A percentile compares a stretch with the other conserved stretches of the same genome.
phyloP scores from a whole-genome alignment of 2,329 filamentous ascomycete species.

The Didymella exigua region DNA sequence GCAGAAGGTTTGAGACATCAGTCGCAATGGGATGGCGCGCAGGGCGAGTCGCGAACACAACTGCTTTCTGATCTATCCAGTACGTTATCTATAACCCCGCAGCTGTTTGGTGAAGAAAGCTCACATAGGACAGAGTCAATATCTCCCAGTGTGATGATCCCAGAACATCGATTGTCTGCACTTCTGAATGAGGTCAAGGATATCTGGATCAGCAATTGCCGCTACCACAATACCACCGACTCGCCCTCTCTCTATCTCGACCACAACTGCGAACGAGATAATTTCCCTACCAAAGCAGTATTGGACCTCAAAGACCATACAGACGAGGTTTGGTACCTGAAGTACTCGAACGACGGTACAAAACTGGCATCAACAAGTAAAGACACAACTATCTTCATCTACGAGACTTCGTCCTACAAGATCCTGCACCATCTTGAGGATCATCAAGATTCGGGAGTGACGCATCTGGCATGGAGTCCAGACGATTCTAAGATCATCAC shows the following conservation, averaged over 20 bases:
- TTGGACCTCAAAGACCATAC: slow-evolving; percentile 73
- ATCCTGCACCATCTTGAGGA: slow-evolving; percentile 67
- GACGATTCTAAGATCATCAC: slow-evolving; percentile 86
- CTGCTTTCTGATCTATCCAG: slow-evolving; percentile 84
- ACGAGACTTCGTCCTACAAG: slow-evolving; percentile 74
- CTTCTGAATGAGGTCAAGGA: slow-evolving; percentile 84
- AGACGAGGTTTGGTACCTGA: slow-evolving; percentile 89
- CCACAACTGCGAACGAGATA: slow-evolving; percentile 77
- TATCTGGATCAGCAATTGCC: slow-evolving; percentile 79
- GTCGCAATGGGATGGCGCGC: slow-evolving; percentile 84
- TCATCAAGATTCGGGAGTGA: slow-evolving; percentile 73
- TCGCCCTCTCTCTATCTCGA: slow-evolving; percentile 88
- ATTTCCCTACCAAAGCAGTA: slow-evolving; percentile 77
- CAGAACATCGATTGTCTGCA: slow-evolving; percentile 82
- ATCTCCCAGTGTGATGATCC: slow-evolving; percentile 95
- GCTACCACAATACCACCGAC: slow-evolving; percentile 82
- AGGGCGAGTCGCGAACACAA: slow-evolving; percentile 72
- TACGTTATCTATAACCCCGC: slow-evolving; percentile 52
- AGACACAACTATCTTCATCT: slow-evolving; percentile 77
- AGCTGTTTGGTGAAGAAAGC: not conserved
- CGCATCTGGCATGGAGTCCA: slow-evolving; percentile 88
- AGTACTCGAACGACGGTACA: slow-evolving; percentile 86
- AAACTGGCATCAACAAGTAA: slow-evolving; percentile 82
- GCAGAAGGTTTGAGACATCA: slow-evolving; percentile 76
- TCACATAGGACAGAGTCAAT: slow-evolving; percentile 70